Evolutionary conservation across 345 rosid species (phyloP).

Genomic region (Aurinia saxatilis): DNA sequence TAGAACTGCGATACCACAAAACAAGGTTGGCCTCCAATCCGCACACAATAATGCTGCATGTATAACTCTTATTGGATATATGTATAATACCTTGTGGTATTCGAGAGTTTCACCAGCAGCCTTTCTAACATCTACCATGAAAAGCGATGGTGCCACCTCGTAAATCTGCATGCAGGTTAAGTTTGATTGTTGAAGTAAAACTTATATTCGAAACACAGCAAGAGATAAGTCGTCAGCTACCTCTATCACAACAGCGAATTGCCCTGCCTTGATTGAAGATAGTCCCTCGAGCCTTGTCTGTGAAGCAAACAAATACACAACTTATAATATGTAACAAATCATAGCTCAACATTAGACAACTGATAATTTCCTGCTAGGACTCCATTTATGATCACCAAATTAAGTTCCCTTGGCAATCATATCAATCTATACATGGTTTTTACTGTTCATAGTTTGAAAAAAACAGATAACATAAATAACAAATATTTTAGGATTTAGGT

Average conservation of each 20-base stretch:
- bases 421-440: neutral
- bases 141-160: conserved; percentile 89
- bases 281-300: conserved; percentile 74
- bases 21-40: neutral
- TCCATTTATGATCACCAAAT: neutral
- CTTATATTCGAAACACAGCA: neutral
- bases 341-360: neutral
- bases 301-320: neutral
- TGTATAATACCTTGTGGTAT: conserved; percentile 65
- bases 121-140: conserved; percentile 88
- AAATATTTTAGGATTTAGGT: neutral
- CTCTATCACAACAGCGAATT: conserved; percentile 75
- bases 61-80: neutral
- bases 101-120: conserved; percentile 89
- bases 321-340: neutral
- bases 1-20: conserved; percentile 50
- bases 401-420: neutral
- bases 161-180: conserved; percentile 39
- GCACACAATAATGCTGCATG: neutral
- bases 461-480: neutral
- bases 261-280: conserved; percentile 48
- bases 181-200: neutral
- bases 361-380: neutral
- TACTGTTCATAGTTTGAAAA: neutral
- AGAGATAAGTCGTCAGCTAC: conserved; percentile 21